Base-by-base conservation (phyloP, 192 early-diverging fungal genomes). In the Geranomyces michiganensis region DNA sequence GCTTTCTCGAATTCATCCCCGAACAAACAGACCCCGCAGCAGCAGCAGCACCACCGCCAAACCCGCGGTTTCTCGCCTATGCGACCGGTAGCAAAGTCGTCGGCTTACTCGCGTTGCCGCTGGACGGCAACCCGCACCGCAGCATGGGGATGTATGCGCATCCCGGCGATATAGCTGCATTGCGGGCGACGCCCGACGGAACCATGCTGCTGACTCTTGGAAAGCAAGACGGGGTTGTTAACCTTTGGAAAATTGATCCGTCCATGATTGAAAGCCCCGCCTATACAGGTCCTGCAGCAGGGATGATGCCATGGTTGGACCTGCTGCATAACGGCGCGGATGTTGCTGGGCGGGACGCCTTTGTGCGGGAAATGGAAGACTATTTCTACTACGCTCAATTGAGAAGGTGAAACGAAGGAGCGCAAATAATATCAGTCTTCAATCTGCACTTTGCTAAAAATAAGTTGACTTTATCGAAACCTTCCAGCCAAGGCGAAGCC, bases 371-470 rank as follows among this genome's bases (percentile, higher is more conserved):
- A 63, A 81, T 88, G 79, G 87, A 88, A 76, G 87, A 88, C 68
- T 88, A 88, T 63, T 88, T 88, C 51, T 88, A 86, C 64, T 86
- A 83, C 69, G 85, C 85, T 17, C 87, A 88, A 63, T 71, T 88
- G 24, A 51, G 84, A 69, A 82, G 73, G 79, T 84, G 14, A n/a
- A n/a, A n/a, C n/a, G n/a, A n/a, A n/a, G n/a, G n/a, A 22, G 67
- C 30, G 13, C 27, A 10, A 17, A 27, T 17, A 2, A 26, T 17
- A 65, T 51, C 1, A 32, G 17, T 0, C 1, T 64, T 43, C n/a
- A n/a, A n/a, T n/a, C n/a, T n/a, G n/a, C n/a, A 26, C 26, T 15
- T 22, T 21, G 58, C 21, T 27, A n/a, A n/a, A n/a, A n/a, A 26
- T 15, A 60, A n/a, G 19, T 29, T n/a, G 0, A 60, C 19, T 60